Percentiles rank a stretch among this genome's conserved stretches.
Evolutionary conservation across 2,329 filamentous ascomycete genomes (phyloP).

Genomic region (Diaporthe humulicola): DNA sequence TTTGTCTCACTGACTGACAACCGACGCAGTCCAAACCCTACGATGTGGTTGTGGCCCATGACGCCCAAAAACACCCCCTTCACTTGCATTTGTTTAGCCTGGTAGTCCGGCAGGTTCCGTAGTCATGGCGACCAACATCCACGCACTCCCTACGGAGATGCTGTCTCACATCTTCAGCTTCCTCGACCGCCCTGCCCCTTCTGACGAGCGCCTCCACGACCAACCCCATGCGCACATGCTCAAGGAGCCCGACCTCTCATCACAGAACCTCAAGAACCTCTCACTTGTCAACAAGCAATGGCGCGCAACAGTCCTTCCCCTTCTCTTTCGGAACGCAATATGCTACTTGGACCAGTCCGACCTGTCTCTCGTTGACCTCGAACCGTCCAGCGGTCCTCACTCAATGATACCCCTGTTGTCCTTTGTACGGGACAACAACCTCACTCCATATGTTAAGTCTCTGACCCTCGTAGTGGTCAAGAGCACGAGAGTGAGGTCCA

Average conservation of each 20-base stretch:
- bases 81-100: slow-evolving; percentile 5
- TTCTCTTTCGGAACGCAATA: slow-evolving; percentile 69
- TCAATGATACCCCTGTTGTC: slow-evolving; percentile 53
- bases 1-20: background rate
- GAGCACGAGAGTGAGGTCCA: slow-evolving; percentile 19
- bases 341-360: slow-evolving; percentile 55
- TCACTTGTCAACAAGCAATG: slow-evolving; percentile 68
- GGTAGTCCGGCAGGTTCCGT: background rate
- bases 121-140: slow-evolving; percentile 41
- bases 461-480: slow-evolving; percentile 55
- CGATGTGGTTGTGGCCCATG: background rate
- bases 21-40: background rate
- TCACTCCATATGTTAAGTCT: slow-evolving; percentile 56
- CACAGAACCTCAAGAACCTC: slow-evolving; percentile 65
- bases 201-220: slow-evolving; percentile 61
- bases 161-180: slow-evolving; percentile 68
- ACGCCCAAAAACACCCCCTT: background rate
- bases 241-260: slow-evolving; percentile 39
- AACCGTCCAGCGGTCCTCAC: slow-evolving; percentile 39
- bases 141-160: slow-evolving; percentile 71
- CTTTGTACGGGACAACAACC: slow-evolving; percentile 53
- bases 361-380: slow-evolving; percentile 44
- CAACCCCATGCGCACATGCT: slow-evolving; percentile 60
- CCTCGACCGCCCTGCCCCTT: slow-evolving; percentile 64
- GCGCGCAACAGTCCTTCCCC: slow-evolving; percentile 63